A percentile compares a stretch with the other conserved stretches of the same genome.
Conservation (phyloP, 768 basidiomycete genomes). For the Russula sp. region DNA sequence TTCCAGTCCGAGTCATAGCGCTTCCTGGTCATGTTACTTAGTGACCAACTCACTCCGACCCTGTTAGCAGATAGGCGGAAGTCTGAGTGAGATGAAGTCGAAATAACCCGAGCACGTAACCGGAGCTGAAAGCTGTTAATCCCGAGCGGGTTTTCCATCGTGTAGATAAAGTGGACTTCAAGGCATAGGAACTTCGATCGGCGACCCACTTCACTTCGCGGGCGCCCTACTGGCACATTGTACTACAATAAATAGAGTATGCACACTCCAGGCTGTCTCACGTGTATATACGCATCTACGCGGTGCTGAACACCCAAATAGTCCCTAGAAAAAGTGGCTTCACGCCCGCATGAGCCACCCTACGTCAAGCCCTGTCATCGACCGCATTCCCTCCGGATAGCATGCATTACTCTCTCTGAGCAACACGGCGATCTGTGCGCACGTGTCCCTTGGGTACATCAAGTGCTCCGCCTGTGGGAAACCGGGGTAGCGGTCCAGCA, state of each 20-base stretch:
- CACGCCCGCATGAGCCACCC: conserved; percentile 58
- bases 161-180: too few species aligned
- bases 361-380: conserved; percentile 77
- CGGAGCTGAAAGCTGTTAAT: too few species aligned
- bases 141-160: too few species aligned
- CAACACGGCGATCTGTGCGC: conserved; percentile 59
- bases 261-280: not conserved
- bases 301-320: not conserved
- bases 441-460: conserved; percentile 74
- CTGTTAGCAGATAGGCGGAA: too few species aligned
- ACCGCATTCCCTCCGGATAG: conserved; percentile 69
- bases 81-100: too few species aligned
- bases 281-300: not conserved
- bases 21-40: too few species aligned
- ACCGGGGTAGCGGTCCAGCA: conserved; percentile 66
- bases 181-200: too few species aligned
- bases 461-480: conserved; percentile 88
- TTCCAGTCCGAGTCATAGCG: too few species aligned
- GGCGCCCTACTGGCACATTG: too few species aligned
- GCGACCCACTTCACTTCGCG: too few species aligned
- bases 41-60: too few species aligned
- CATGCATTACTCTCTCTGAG: conserved; percentile 72
- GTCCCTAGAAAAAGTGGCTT: not conserved
- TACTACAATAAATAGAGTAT: not conserved
- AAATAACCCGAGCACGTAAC: too few species aligned